Percentiles rank a stretch among this genome's conserved stretches.
phyloP scores from a whole-genome alignment of 352 stramenopile species.

The Pythium folliculosum region DNA sequence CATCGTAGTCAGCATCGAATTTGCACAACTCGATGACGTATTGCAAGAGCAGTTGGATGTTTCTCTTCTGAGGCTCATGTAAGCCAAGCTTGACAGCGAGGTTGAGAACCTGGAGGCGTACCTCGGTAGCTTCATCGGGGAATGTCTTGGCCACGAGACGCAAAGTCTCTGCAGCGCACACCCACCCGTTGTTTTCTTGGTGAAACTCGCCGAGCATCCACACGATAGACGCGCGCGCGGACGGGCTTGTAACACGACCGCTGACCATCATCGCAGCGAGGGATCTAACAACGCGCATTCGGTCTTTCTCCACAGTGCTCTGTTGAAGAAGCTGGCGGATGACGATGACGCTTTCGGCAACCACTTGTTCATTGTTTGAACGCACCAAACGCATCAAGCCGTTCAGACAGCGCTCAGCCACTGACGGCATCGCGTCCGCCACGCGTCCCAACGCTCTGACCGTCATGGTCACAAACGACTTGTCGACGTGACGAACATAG shows the following conservation, averaged over 20 bases:
- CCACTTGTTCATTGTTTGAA: constrained; percentile 88
- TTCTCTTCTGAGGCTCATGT: constrained; percentile 63
- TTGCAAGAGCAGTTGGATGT: constrained; percentile 79
- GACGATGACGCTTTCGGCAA: constrained; percentile 95
- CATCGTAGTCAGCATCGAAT: constrained; percentile 93
- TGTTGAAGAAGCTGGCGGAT: constrained; percentile 96
- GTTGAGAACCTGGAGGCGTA: constrained; percentile 91
- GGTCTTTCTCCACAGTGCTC: constrained; percentile 74
- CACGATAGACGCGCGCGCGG: constrained; percentile 88
- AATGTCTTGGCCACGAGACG: constrained; percentile 89
- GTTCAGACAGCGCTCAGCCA: constrained; percentile 91
- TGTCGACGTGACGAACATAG: constrained; percentile 95
- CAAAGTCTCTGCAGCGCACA: constrained; percentile 81
- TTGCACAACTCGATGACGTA: constrained; percentile 93
- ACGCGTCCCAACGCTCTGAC: constrained; percentile 93
- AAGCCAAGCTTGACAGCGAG: constrained; percentile 91
- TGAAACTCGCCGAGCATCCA: constrained; percentile 93
- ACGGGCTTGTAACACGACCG: constrained; percentile 65
- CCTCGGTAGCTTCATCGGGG: constrained; percentile 83
- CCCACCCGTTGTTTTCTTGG: constrained; percentile 59
- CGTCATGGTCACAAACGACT: constrained; percentile 94
- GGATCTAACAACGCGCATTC: constrained; percentile 72
- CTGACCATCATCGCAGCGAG: constrained; percentile 79
- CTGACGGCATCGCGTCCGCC: constrained; percentile 86
- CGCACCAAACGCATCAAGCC: constrained; percentile 85